A percentile compares a stretch with the other conserved stretches of the same genome.
Evolutionary conservation across 257 asterid species (phyloP).

Genomic region (Fraxinus pennsylvanica): DNA sequence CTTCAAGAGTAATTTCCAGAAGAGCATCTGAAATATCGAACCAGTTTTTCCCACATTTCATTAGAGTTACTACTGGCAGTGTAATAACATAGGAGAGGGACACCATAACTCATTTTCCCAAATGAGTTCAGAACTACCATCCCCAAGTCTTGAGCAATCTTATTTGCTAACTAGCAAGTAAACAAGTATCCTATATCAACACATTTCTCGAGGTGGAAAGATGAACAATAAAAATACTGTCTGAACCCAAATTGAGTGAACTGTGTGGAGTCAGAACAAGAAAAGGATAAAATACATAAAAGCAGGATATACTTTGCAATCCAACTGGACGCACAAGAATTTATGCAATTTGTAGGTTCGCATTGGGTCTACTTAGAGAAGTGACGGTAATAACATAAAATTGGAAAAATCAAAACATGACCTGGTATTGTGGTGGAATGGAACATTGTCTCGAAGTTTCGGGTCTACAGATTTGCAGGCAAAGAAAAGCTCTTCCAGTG

Average conservation of each 20-base stretch:
- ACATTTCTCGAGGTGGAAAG: neutral
- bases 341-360: neutral
- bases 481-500: neutral
- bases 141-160: neutral
- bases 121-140: neutral
- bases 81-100: neutral
- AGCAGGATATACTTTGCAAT: neutral
- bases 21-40: neutral
- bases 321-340: neutral
- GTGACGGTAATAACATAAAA: neutral
- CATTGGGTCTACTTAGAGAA: neutral
- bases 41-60: conserved; percentile 4
- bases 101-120: neutral
- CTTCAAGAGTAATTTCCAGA: conserved; percentile 10
- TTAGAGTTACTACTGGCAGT: neutral
- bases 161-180: neutral
- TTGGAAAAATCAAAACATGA: neutral
- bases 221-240: neutral
- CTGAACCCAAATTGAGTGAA: neutral
- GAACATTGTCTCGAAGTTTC: conserved; percentile 3
- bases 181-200: neutral
- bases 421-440: neutral
- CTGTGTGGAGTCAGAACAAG: neutral
- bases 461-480: neutral
- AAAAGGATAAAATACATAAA: conserved; percentile 1